Percentiles rank a stretch among this genome's conserved stretches.
Conservation (phyloP, 257 asterid genomes). For the Anisodus tanguticus region DNA sequence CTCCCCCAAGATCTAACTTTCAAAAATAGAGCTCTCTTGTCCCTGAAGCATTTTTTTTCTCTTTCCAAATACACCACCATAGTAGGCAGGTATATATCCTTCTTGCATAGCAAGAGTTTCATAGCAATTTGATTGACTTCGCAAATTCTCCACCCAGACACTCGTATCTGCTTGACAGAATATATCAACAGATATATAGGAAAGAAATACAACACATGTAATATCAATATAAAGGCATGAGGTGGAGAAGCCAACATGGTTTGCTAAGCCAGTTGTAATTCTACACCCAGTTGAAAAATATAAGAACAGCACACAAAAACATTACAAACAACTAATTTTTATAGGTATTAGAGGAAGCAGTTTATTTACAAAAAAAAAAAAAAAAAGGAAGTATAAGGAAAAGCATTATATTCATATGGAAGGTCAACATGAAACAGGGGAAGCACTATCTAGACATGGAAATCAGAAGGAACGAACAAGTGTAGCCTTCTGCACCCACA, state of each 20-base stretch:
- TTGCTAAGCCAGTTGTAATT: not conserved
- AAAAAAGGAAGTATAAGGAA: too few species aligned
- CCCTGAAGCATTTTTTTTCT: too few species aligned
- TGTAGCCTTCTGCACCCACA: not conserved
- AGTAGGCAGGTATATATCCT: not conserved
- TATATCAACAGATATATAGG: not conserved
- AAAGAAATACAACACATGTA: not conserved
- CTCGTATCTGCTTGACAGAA: not conserved
- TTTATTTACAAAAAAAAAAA: not conserved
- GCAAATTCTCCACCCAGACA: not conserved
- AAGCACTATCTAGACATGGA: not conserved
- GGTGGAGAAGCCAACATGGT: not conserved
- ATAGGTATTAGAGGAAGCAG: not conserved
- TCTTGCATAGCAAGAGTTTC: not conserved
- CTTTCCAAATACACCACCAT: too few species aligned
- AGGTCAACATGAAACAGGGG: conserved; percentile 6
- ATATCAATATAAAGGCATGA: not conserved
- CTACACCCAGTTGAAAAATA: not conserved
- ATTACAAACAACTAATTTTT: not conserved
- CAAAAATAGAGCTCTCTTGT: too few species aligned
- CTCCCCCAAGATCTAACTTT: too few species aligned
- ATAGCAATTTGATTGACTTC: not conserved
- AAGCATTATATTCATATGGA: not conserved
- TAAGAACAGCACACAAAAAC: not conserved
- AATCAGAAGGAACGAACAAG: not conserved